Base-by-base conservation (phyloP, 495 filamentous ascomycete genomes). In the Aspergillus egyptiacus region DNA sequence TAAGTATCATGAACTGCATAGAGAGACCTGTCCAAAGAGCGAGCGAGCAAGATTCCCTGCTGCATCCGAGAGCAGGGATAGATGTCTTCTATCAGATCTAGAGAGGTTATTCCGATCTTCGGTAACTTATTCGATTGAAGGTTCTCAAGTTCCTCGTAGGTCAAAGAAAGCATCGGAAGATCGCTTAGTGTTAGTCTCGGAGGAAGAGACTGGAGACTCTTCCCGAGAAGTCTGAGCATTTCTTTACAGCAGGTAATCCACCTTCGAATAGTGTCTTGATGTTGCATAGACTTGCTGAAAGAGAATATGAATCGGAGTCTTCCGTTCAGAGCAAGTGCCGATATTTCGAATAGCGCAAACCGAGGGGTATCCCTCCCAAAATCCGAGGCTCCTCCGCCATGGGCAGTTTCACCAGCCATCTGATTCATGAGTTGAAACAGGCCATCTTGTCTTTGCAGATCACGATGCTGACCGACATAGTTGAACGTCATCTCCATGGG, bases 401-500 rank as follows among this genome's bases (percentile, higher is more conserved):
- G 65, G 1, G 66, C 63, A 25, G 71, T 60, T 52, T 73, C 72
- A 24, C 71, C 72, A 6, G 68, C 73, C 65, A 76, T 69, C 37
- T 70, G 67, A 14, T 79, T 68, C 6, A 72, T 68, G 20, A 80
- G 75, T 44, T 80, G 75, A 53, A 87, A 75, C 0, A 87, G 65
- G 5, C 78, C 75, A 41, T 81, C 80, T 17, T 75, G 68, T 22
- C 78, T 70, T 61, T 84, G 80, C 0, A 86, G 56, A 48, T 82
- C 77, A 41, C 83, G 81, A 50, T 81, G 69, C 14, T 80, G 72
- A 0, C 82, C 84, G 10, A 82, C 71, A 51, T 87, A 87, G 54
- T 83, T 85, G 62, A 88, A 86, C 2, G 78, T 77, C 30, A 88
- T 76, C 62, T 88, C 85, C 51, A 87, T 76, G 5, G 83, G 84